Conservation (phyloP, 1,284 basidiomycete genomes). For the Leccinum cinnamomeum region DNA sequence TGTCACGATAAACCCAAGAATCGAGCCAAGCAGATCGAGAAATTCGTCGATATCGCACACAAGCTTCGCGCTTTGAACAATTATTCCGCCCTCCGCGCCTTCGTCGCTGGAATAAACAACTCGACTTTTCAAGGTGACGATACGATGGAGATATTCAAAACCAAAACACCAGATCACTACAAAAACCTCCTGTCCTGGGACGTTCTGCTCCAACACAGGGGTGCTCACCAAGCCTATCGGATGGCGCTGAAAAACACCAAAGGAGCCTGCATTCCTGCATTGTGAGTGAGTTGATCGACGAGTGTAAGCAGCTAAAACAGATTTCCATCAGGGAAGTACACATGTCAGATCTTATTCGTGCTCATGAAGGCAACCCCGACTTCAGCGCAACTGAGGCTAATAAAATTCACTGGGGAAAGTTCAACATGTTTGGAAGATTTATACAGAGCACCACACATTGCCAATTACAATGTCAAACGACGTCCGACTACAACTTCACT, state of each 20-base stretch:
- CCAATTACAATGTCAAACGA: constrained; percentile 66
- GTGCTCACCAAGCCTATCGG: constrained; percentile 77
- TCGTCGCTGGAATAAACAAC: constrained; percentile 81
- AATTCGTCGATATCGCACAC: constrained; percentile 73
- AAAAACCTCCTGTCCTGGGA: constrained; percentile 78
- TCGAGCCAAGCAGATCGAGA: constrained; percentile 72
- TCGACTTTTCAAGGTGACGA: constrained; percentile 69
- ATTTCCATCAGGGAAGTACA: constrained; percentile 70
- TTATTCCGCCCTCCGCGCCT: constrained; percentile 77
- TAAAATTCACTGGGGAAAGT: constrained; percentile 85
- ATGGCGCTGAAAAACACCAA: constrained; percentile 77
- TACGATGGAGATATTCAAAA: constrained; percentile 66
- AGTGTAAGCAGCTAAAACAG: constrained; percentile 15
- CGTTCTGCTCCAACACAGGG: constrained; percentile 66
- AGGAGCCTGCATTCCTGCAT: constrained; percentile 77
- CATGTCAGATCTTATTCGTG: constrained; percentile 73
- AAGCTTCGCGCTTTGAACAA: constrained; percentile 70
- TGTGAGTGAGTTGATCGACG: constrained; percentile 48
- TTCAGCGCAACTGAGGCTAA: constrained; percentile 54
- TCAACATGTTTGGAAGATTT: constrained; percentile 80
- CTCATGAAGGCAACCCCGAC: constrained; percentile 75
- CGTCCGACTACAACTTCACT: constrained; percentile 56
- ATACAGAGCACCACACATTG: constrained; percentile 68
- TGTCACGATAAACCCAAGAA: constrained; percentile 69
- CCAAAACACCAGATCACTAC: constrained; percentile 58